Conservation (phyloP, 352 stramenopile species). For the Phytophthora multivora region DNA sequence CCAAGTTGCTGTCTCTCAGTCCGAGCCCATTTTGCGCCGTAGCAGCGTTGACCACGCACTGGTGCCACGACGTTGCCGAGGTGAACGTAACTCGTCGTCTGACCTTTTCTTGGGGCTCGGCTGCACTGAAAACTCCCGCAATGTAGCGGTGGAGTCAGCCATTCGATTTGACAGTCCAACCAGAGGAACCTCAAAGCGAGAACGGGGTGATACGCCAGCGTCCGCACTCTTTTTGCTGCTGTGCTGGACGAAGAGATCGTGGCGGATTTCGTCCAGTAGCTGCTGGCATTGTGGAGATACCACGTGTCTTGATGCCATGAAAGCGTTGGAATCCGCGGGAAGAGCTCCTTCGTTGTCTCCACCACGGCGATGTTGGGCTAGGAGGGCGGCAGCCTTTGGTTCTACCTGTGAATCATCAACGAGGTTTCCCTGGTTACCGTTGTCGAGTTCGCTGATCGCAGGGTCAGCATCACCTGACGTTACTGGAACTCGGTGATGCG, state of each 20-base stretch:
- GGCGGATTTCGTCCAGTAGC: conserved; percentile 50
- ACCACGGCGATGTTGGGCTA: conserved; percentile 20
- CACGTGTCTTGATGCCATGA: conserved; percentile 23
- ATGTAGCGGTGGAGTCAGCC: conserved; percentile 21
- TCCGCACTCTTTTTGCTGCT: conserved; percentile 19
- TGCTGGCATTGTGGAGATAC: conserved; percentile 48
- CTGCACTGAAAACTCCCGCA: conserved; percentile 41
- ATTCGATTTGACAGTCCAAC: conserved; percentile 15
- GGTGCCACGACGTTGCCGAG: conserved; percentile 22
- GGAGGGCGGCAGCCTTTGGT: conserved; percentile 16
- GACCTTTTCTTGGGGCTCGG: conserved; percentile 11
- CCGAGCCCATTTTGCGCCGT: conserved; percentile 33
- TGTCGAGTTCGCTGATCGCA: conserved; percentile 1
- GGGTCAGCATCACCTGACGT: conserved; percentile 10
- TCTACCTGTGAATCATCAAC: conserved; percentile 18
- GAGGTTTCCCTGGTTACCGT: conserved; percentile 1
- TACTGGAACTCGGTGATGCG: conserved; percentile 6
- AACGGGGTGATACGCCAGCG: conserved; percentile 15
- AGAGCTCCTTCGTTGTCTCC: conserved; percentile 31
- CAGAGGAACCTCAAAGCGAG: conserved; percentile 15
- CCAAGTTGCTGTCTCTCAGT: conserved; percentile 10
- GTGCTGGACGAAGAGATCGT: conserved; percentile 40
- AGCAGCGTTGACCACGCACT: conserved; percentile 51
- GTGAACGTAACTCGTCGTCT: conserved; percentile 21
- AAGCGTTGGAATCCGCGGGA: conserved; percentile 3